Percentiles rank a stretch among this genome's conserved stretches.
Evolutionary conservation across 2,329 filamentous ascomycete genomes (phyloP).

Genomic region (Aspergillus felis): DNA sequence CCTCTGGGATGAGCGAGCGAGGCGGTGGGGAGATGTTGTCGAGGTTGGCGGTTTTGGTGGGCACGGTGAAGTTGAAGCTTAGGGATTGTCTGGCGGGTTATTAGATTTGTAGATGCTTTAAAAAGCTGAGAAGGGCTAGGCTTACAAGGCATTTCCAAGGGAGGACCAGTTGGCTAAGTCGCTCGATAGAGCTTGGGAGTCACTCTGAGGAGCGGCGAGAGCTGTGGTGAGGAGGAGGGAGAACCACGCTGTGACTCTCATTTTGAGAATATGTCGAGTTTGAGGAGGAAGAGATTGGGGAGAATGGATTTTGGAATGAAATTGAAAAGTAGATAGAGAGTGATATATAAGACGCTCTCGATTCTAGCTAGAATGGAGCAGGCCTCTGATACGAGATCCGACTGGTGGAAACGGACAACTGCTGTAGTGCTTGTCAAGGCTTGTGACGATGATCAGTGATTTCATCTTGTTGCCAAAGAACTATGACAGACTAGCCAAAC

Average conservation of each 20-base stretch:
- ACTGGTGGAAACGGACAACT: neutral
- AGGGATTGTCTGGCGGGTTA: conserved; percentile 7
- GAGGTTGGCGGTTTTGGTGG: conserved; percentile 25
- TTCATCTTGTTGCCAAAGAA: neutral
- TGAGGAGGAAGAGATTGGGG: neutral
- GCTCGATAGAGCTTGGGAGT: conserved; percentile 7
- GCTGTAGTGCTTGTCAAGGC: neutral
- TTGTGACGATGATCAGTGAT: neutral
- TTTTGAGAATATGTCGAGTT: conserved; percentile 4
- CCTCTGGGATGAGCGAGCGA: conserved; percentile 23
- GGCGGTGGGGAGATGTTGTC: conserved; percentile 31
- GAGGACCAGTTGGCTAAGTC: conserved; percentile 15
- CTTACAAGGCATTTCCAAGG: conserved; percentile 19
- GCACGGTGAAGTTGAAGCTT: conserved; percentile 5
- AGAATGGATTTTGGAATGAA: neutral
- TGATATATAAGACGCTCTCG: neutral
- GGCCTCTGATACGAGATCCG: neutral
- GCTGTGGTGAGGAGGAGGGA: conserved; percentile 15
- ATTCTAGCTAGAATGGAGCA: neutral
- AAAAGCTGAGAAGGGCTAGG: neutral
- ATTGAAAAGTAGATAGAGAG: neutral
- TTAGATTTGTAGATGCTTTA: conserved; percentile 1
- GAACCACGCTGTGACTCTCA: conserved; percentile 14
- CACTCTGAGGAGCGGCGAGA: conserved; percentile 8
- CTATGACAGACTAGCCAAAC: neutral